Percentiles rank a stretch among this genome's conserved stretches.
phyloP scores from a whole-genome alignment of 1,284 basidiomycete genomes.

The Ganoderma multipileum region DNA sequence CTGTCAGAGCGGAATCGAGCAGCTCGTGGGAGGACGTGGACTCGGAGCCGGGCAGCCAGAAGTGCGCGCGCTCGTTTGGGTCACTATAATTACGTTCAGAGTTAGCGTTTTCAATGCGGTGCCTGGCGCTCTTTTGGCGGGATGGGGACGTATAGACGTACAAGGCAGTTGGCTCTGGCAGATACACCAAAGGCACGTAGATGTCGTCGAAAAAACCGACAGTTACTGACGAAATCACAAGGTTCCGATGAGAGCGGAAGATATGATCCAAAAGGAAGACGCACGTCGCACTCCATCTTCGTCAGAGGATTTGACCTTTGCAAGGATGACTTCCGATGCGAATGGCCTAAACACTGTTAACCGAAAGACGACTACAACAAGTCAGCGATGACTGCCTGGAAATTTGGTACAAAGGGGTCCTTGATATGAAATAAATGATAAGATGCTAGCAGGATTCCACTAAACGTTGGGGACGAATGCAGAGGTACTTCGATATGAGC shows the following conservation, averaged over 20 bases:
- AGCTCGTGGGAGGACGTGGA: conserved; percentile 65
- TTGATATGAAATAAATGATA: not conserved
- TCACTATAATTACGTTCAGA: conserved; percentile 56
- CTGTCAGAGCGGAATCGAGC: conserved; percentile 69
- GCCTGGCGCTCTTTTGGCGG: conserved; percentile 2
- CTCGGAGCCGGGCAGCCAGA: conserved; percentile 77
- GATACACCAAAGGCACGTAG: conserved; percentile 77
- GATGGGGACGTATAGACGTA: conserved; percentile 44
- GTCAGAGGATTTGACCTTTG: conserved; percentile 86
- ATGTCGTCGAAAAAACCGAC: conserved; percentile 96
- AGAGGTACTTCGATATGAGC: not conserved
- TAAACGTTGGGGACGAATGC: not conserved
- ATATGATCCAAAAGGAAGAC: conserved; percentile 37
- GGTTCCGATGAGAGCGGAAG: conserved; percentile 8
- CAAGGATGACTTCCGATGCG: conserved; percentile 88
- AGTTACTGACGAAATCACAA: conserved; percentile 63
- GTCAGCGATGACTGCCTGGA: not conserved
- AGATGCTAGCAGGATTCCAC: not conserved
- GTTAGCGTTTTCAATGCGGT: not conserved
- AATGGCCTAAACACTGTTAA: conserved; percentile 94
- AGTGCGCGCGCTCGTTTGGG: conserved; percentile 81
- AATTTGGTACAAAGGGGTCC: not conserved
- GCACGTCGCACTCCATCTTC: conserved; percentile 83
- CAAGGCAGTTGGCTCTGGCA: conserved; percentile 83
- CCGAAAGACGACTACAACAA: conserved; percentile 79